phyloP scores from a whole-genome alignment of 176 grass and related monocot species.

The Rhynchospora breviuscula region DNA sequence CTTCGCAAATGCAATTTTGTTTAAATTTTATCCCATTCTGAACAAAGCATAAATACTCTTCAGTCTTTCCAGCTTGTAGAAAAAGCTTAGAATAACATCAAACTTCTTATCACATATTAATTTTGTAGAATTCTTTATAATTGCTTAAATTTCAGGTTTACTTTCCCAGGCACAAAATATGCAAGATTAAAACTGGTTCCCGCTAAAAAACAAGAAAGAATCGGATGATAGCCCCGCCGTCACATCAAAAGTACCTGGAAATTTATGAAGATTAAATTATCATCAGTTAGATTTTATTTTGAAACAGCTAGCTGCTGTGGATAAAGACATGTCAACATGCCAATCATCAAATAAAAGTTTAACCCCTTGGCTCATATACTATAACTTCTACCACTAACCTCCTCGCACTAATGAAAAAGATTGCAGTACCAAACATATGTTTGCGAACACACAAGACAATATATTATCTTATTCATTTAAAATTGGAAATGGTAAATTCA shows the following conservation, averaged over 20 bases:
- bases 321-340: not conserved
- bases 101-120: not conserved
- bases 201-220: not conserved
- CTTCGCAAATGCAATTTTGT: no score
- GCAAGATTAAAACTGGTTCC: not conserved
- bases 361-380: not conserved
- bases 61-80: not conserved
- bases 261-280: not conserved
- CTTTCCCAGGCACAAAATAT: not conserved
- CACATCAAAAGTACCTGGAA: slow-evolving; percentile 47
- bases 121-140: no score
- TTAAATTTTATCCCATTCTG: no score
- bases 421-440: no score
- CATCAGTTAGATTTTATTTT: not conserved
- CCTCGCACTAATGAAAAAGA: no score
- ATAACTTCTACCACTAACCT: no score
- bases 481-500: not conserved
- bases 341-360: not conserved
- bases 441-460: no score
- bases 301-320: not conserved
- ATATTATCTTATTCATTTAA: no score
- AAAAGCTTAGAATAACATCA: not conserved
- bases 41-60: not conserved
- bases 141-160: not conserved
- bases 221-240: slow-evolving; percentile 59